Evolutionary conservation across 805 yeast species (phyloP), one percentile per base, ranked within the genome.

Genomic region (Brettanomyces custersianus): DNA sequence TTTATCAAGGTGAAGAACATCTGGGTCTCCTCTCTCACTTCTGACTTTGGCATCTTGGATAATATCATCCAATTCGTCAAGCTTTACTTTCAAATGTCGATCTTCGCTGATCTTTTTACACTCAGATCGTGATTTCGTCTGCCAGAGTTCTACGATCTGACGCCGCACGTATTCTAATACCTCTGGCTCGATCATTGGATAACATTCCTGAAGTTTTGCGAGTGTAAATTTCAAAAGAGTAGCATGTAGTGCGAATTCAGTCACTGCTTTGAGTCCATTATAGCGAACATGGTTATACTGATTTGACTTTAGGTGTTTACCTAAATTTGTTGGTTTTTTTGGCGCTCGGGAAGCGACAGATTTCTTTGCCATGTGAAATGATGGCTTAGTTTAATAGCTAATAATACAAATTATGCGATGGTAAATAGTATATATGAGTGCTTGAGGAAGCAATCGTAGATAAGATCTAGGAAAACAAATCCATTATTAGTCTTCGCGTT

Each of bases 11-110:
- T 22, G 35, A 15, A 33, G 13, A 11, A 18, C 35, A 5, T 18
- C 16, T 8, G 21, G 15, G 5, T 23, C 30, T 10, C 12, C 16
- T 20, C 15, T 23, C 9, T 18, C 29, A 20, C 19, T 20, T 22
- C 33, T 18, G 9, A 17, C 13, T 31, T 40, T 34, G 20, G 76
- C 75, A 10, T 51, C 54, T 21, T 57, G 54, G 11, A 73, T 61
- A 13, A 73, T 53, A 37, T 65, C 67, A 46, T 73, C 80, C 32
- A 73, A 52, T 35, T 63, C 65, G 42, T 71, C 54, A 33, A 73
- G 53, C 37, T 66, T 70, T 15, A 25, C 33, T 41, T 68, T 60
- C 18, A 73, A 48, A 24, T 64, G 60, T 12, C 71, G 40, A 37
- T 73, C 77, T 10, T 53, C 42, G 47, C 65, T 71, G 2, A 73